phyloP scores from a whole-genome alignment of 768 basidiomycete species.

The Leccinum variicolor region DNA sequence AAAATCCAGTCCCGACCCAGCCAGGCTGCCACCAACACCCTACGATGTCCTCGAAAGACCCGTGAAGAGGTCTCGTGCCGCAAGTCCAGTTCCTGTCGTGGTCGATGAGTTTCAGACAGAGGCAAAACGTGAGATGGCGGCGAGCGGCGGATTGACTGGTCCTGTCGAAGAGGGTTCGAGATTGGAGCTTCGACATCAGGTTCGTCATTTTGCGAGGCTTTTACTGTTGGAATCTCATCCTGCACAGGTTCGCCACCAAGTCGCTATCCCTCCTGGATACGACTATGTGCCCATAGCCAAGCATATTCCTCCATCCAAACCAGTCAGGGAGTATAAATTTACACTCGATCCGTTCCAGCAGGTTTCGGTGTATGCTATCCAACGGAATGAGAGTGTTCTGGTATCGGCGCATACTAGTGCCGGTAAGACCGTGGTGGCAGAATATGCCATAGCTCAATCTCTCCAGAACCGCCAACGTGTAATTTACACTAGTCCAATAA shows the following conservation, averaged over 20 bases:
- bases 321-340: slow-evolving; percentile 93
- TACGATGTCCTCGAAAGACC: slow-evolving; percentile 32
- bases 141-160: slow-evolving; percentile 83
- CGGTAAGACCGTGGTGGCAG: slow-evolving; percentile 98
- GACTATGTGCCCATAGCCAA: slow-evolving; percentile 86
- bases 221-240: slow-evolving; percentile 1
- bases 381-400: slow-evolving; percentile 94
- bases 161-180: slow-evolving; percentile 63
- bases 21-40: slow-evolving; percentile 5
- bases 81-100: slow-evolving; percentile 68
- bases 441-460: slow-evolving; percentile 98
- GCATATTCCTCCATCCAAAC: slow-evolving; percentile 88
- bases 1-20: slow-evolving; percentile 19
- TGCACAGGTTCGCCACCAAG: slow-evolving; percentile 86
- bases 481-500: slow-evolving; percentile 99
- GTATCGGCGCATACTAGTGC: slow-evolving; percentile 99
- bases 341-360: slow-evolving; percentile 96
- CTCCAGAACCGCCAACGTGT: slow-evolving; percentile 91
- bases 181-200: slow-evolving; percentile 81
- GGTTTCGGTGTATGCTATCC: slow-evolving; percentile 92
- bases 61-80: slow-evolving; percentile 58
- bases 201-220: neutral
- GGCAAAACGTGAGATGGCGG: slow-evolving; percentile 87
- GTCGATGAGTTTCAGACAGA: slow-evolving; percentile 95
- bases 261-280: slow-evolving; percentile 91